phyloP scores from a whole-genome alignment of 139 green algal genomes.

The Astrephomene gubernaculifera region DNA sequence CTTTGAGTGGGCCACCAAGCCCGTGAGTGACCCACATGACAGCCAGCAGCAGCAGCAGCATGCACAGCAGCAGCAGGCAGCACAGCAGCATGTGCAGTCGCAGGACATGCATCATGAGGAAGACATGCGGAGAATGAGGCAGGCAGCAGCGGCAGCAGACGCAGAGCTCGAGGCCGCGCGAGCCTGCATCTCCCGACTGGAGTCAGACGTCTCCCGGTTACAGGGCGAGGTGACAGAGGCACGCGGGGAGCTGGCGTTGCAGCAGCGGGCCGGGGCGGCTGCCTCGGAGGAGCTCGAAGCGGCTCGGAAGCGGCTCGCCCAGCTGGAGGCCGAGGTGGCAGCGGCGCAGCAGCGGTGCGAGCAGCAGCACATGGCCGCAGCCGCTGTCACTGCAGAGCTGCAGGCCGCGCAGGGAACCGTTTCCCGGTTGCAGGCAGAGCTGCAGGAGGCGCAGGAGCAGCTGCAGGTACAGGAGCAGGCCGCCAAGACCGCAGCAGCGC shows the following conservation, averaged over 20 bases:
- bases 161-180: too few species aligned
- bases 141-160: too few species aligned
- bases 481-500: not conserved
- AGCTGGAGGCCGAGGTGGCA: not conserved
- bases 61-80: not conserved
- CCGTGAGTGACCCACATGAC: not conserved
- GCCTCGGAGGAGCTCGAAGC: not conserved
- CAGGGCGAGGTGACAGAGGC: too few species aligned
- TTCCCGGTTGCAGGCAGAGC: not conserved
- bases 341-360: not conserved
- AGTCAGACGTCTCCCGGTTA: too few species aligned
- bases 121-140: not conserved
- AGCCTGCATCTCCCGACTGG: too few species aligned
- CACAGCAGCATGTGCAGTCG: constrained; percentile 6
- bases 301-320: not conserved
- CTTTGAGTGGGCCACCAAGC: constrained; percentile 1
- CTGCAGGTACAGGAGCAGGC: not conserved
- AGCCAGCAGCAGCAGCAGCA: not conserved
- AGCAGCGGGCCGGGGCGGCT: not conserved
- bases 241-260: not conserved
- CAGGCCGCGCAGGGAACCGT: not conserved
- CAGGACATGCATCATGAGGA: not conserved
- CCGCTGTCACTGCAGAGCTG: too few species aligned
- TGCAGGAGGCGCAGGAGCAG: constrained; percentile 3
- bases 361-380: not conserved